Conservation (phyloP, 306 rosid species). For the Rosa lucieae region DNA sequence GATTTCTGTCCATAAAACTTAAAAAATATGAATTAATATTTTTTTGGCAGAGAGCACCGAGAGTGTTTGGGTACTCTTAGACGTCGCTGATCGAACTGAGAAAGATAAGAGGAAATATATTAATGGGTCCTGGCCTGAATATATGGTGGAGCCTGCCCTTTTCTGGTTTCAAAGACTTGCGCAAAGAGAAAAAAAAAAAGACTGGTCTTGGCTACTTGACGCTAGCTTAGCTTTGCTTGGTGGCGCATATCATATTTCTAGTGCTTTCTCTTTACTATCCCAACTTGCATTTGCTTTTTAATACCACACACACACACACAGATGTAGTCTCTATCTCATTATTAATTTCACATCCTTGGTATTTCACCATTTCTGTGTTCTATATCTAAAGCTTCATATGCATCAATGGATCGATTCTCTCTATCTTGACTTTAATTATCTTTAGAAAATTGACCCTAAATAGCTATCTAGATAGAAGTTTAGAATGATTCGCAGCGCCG, state of each 20-base stretch:
- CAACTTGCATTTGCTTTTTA: constrained; percentile 2
- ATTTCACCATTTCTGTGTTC: background rate
- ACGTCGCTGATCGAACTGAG: constrained; percentile 1
- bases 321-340: background rate
- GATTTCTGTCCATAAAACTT: constrained; percentile 60
- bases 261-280: constrained; percentile 3
- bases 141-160: constrained; percentile 11
- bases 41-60: constrained; percentile 52
- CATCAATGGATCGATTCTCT: background rate
- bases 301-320: background rate
- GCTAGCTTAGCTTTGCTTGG: constrained; percentile 12
- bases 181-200: background rate
- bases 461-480: background rate
- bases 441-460: background rate
- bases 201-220: constrained; percentile 11
- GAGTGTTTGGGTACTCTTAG: background rate
- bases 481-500: constrained; percentile 33
- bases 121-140: constrained; percentile 7
- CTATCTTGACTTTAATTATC: background rate
- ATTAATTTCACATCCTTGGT: background rate
- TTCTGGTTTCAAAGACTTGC: constrained; percentile 1
- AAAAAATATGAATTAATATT: background rate
- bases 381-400: background rate
- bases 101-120: constrained; percentile 15
- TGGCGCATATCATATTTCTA: constrained; percentile 11